Evolutionary conservation across 2,329 filamentous ascomycete species (phyloP), one percentile per base, ranked within the genome.

Genomic region (Penicillium sp.): DNA sequence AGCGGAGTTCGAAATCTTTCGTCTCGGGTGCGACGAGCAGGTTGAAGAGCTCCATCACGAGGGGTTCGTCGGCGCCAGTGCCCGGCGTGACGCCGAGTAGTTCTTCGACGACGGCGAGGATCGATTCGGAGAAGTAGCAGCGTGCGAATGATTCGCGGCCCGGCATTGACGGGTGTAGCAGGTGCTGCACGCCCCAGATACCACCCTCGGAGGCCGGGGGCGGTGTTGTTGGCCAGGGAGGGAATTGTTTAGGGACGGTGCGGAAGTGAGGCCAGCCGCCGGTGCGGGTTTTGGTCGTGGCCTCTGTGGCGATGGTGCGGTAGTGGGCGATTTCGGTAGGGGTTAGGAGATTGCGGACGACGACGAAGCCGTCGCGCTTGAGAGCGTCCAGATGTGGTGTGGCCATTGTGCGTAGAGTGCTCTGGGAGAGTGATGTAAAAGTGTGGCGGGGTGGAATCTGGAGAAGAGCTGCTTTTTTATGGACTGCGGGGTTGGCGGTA

Each of bases 1-100:
- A 95, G 44, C 86, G 76, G 44, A 96, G 79, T 63, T 83, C 83
- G 63, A 92, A 95, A 58, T 87, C 83, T 2, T 66, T 61, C 35
- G 85, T 83, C 28, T 72, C 72, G 0, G 90, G 90, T 5, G 87
- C 78, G 13, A 95, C 85, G 7, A 95, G 84, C 72, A 95, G 79
- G 68, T 96, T 96, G 73, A 90, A 91, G 16, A 96, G 75, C 72
- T 95, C 91, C 84, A 95, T 89, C 35, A 92, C 87, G 20, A 96
- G 76, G 1, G 85, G 77, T 5, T 87, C 82, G 30, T 85, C 81
- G 16, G 60, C 57, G 51, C 73, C 76, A 47, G 72, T 11, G 11
- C 31, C n/a, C 1, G 50, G 10, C 14, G 59, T 60, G 3, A 73
- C 44, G 1, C 74, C 77, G 35, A 95, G 75, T 2, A 95, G 73